Conservation (phyloP, 2,329 filamentous ascomycete genomes). For the Salinomyces thailandicus region DNA sequence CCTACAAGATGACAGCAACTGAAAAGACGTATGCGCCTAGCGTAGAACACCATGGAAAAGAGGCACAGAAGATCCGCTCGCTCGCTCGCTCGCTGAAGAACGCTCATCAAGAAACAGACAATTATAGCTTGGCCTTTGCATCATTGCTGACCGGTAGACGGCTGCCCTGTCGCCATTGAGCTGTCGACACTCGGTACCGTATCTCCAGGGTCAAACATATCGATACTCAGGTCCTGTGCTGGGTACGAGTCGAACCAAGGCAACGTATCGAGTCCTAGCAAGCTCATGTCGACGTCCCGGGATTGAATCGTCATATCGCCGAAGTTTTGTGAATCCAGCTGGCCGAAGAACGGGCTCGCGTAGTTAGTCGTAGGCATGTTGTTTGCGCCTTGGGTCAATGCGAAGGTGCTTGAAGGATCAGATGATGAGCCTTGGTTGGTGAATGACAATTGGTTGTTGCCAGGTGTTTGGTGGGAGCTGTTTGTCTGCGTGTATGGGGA, state of each 20-base stretch:
- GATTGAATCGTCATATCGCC: conserved; percentile 60
- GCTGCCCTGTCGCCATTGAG: too few relatives aligned
- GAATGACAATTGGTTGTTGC: background rate
- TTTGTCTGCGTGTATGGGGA: conserved; percentile 30
- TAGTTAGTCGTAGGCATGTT: background rate
- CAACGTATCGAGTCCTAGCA: conserved; percentile 58
- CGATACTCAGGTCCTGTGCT: background rate
- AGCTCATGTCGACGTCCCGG: conserved; percentile 65
- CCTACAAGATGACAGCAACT: too few relatives aligned
- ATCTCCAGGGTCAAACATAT: conserved; percentile 1
- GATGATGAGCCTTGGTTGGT: background rate
- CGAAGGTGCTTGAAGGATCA: conserved; percentile 1
- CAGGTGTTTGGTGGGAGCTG: conserved; percentile 1
- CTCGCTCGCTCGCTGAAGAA: too few relatives aligned
- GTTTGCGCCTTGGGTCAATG: background rate
- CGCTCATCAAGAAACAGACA: too few relatives aligned
- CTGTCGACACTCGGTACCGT: background rate
- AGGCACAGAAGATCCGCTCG: too few relatives aligned
- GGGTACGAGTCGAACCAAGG: conserved; percentile 62
- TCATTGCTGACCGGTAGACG: too few relatives aligned
- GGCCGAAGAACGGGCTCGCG: background rate
- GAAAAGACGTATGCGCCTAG: too few relatives aligned
- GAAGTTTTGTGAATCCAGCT: conserved; percentile 17
- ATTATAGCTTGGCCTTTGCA: too few relatives aligned
- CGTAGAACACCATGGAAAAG: too few relatives aligned